These are phyloP conservation scores for Aotearoamyces nothofagi DNA, from an alignment of 2,329 filamentous ascomycete species.

Conservation along the genomic window DNA sequence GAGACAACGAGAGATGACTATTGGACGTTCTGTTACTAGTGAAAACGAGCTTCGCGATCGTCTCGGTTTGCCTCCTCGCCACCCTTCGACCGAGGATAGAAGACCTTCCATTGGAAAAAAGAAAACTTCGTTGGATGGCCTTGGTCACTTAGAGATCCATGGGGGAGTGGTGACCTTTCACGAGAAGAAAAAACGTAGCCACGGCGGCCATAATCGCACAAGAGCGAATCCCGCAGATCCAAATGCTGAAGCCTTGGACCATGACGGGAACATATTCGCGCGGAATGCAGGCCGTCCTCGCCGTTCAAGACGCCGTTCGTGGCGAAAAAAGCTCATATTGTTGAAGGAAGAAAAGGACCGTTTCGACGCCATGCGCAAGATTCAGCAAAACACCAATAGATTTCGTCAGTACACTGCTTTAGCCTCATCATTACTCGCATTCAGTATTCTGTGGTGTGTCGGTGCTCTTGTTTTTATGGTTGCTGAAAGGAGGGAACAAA, in stretches of 20 bases:
- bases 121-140: slow-evolving; percentile 15
- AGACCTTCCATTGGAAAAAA: slow-evolving; percentile 11
- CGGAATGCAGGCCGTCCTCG: too few species aligned
- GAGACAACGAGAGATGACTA: slow-evolving; percentile 33
- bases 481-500: slow-evolving; percentile 35
- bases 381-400: slow-evolving; percentile 38
- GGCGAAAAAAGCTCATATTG: slow-evolving; percentile 30
- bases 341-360: slow-evolving; percentile 42
- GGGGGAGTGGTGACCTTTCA: slow-evolving; percentile 21
- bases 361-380: slow-evolving; percentile 50
- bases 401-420: slow-evolving; percentile 46
- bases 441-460: slow-evolving; percentile 47
- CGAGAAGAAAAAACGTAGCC: slow-evolving; percentile 12
- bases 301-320: slow-evolving; percentile 2
- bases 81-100: slow-evolving; percentile 5
- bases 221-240: too few species aligned
- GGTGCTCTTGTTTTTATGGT: slow-evolving; percentile 51
- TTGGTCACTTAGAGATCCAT: slow-evolving; percentile 21
- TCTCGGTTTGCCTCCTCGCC: slow-evolving; percentile 19
- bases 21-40: slow-evolving; percentile 35
- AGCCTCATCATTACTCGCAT: slow-evolving; percentile 38
- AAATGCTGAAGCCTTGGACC: too few species aligned
- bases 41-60: slow-evolving; percentile 30
- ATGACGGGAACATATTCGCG: slow-evolving; percentile 1
- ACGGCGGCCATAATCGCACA: slow-evolving; percentile 12